Base-by-base conservation (phyloP, 129 eudicot genomes). In the Mikania micrantha region DNA sequence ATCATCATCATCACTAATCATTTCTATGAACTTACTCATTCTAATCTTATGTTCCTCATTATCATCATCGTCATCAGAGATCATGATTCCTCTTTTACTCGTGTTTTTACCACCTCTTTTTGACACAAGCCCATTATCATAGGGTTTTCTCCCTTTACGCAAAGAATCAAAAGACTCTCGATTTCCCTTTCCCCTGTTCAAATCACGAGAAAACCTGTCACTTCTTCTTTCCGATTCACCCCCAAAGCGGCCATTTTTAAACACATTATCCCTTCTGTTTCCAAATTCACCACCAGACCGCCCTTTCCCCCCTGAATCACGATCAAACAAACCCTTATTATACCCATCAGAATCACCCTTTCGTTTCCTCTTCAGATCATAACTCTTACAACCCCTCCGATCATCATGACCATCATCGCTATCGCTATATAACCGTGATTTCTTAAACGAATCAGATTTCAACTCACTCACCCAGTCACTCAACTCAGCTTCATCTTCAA, bases 401-500 rank as follows among this genome's bases (percentile, higher is more conserved):
- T 66, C 45, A 39, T 44, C 68, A 7, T 17, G 60, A 21, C 71
- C 82, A 21, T 69, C 80, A 28, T 83, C 92, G 8, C 72, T 67
- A 2, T 82, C 97, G 29, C 90, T 77, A 12, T 79, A 69, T 61
- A 76, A 32, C n/a, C 77, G 60, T 28, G 81, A 53, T 39, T 79
- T 81, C 47, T 50, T 79, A 68, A 77, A 74, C 7, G 85, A 80
- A 16, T 78, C 80, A 21, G 95, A 83, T 67, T 79, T 79, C 86
- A 94, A 74, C 32, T 84, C 95, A 65, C 90, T 85, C 48, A 93
- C 99, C 99, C 96, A 89, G 19, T 86, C 89, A 67, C 88, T 86
- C n/a, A 89, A 73, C 29, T 86, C 97, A 22, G 95, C 95, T 67
- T 94, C 96, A 64, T 94, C 97, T 63, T 87, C 97, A 70, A 89